A percentile compares a stretch with the other conserved stretches of the same genome.
These are phyloP conservation scores for Aspergillus unguis DNA, from an alignment of 2,329 filamentous ascomycete genomes.

Conservation along the genomic window DNA sequence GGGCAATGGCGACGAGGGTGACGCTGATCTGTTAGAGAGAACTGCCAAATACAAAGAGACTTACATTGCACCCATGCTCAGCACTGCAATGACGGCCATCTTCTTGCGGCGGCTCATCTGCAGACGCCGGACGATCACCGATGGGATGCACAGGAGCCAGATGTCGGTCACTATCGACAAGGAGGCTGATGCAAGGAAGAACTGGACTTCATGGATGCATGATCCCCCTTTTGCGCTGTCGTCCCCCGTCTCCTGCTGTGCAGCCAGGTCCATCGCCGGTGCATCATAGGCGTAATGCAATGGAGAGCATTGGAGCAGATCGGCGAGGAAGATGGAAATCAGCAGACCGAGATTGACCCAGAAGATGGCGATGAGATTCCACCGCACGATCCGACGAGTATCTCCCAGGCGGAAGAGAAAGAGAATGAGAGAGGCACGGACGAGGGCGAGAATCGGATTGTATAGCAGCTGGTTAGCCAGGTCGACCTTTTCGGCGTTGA, in stretches of 20 bases:
- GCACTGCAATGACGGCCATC: slow-evolving; percentile 27
- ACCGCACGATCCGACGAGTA: slow-evolving; percentile 20
- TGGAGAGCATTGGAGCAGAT: slow-evolving; percentile 31
- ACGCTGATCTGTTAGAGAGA: not conserved
- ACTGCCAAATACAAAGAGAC: not conserved
- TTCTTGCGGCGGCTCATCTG: slow-evolving; percentile 28
- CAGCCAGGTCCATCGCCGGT: slow-evolving; percentile 12
- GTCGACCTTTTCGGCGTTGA: slow-evolving; percentile 20
- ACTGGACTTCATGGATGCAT: slow-evolving; percentile 26
- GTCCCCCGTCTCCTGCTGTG: not conserved
- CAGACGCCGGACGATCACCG: slow-evolving; percentile 27
- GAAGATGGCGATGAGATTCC: slow-evolving; percentile 20
- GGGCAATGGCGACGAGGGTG: not conserved
- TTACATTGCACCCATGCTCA: slow-evolving; percentile 29
- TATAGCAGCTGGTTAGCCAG: slow-evolving; percentile 30
- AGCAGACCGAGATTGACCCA: slow-evolving; percentile 20
- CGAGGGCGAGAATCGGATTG: slow-evolving; percentile 27
- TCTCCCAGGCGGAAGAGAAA: slow-evolving; percentile 29
- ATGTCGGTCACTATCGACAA: slow-evolving; percentile 31
- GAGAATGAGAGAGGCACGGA: slow-evolving; percentile 29
- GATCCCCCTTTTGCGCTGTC: slow-evolving; percentile 10
- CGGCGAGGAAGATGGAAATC: slow-evolving; percentile 23
- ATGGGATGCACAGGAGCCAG: slow-evolving; percentile 28
- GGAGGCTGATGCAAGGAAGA: slow-evolving; percentile 26
- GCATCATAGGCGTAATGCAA: slow-evolving; percentile 24